Base-by-base conservation (phyloP, 2,329 filamentous ascomycete species). In the Boeremia lycopersici region DNA sequence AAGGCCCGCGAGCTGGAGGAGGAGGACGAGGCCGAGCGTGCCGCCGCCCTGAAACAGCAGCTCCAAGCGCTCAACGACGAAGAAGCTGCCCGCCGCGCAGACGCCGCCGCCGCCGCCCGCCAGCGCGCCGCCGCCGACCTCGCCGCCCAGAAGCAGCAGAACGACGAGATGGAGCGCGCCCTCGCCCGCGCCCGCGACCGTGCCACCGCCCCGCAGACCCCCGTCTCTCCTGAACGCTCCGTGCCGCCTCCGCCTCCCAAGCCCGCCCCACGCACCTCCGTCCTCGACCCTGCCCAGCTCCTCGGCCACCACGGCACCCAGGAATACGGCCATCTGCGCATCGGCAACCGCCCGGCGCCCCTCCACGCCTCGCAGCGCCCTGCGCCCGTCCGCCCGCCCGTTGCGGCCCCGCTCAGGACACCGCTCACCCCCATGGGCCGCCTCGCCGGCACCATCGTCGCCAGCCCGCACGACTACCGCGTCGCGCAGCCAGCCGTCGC, bases 261-360 rank as follows among this genome's bases (percentile, higher is more conserved):
- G 15, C 15, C 40, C 17, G 12, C 31, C 31, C 11, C 42, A 2
- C 11, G 10, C 13, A 31, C 42, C 13, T 1, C 9, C 23, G 8
- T 28, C 31, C 10, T 26, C 19, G 13, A 45, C 23, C 13, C 31
- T 59, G 58, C 5, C 51, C 61, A 36, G 48, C 26, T 52, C 13
- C 26, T 30, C 23, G 48, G 48, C 23, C 40, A 41, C 13, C 33
- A 34, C 11, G 59, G 61, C 9, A 33, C 59, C 17, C 64, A 64
- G 35, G 59, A 62, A 17, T 59, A 62, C 28, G 65, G 65, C 11
- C 63, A 54, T 36, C 59, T 59, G 56, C 62, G 39, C 15, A 52
- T 70, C 1, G 65, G 68, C 9, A 62, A 47, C 6, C 66, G 68
- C 6, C 56, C 53, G 2, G 54, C 59, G 23, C 68, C 68, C 4